These are phyloP conservation scores for Fusarium armeniacum DNA, from an alignment of 2,329 filamentous ascomycete genomes.

Conservation along the genomic window DNA sequence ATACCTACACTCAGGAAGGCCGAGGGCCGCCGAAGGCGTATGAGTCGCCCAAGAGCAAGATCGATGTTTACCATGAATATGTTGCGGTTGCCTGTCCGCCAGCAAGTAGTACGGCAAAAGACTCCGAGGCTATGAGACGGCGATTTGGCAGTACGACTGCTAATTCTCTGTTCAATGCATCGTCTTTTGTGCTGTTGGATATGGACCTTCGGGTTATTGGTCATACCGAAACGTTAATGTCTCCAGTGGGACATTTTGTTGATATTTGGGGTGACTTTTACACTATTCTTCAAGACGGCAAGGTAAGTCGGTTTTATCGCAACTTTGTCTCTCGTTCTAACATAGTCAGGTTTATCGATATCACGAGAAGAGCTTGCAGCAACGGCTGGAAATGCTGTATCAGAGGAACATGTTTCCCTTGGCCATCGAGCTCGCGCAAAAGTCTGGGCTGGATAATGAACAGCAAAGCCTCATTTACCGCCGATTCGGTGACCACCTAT, in stretches of 20 bases:
- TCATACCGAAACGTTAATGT: constrained; percentile 87
- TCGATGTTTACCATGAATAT: constrained; percentile 86
- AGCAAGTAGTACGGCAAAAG: constrained; percentile 64
- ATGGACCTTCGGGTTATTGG: constrained; percentile 91
- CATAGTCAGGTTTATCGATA: constrained; percentile 80
- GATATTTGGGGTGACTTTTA: constrained; percentile 93
- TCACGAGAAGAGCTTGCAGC: constrained; percentile 89
- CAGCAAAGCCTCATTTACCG: constrained; percentile 94
- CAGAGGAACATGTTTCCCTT: constrained; percentile 92
- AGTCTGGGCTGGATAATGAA: constrained; percentile 81
- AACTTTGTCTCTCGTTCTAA: constrained; percentile 23
- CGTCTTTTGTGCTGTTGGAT: constrained; percentile 91
- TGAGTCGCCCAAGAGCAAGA: constrained; percentile 87
- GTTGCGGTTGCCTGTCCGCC: constrained; percentile 88
- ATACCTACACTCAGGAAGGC: constrained; percentile 89
- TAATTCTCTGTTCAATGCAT: constrained; percentile 87
- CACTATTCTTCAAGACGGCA: constrained; percentile 90
- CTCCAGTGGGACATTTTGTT: constrained; percentile 84
- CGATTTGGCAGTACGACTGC: constrained; percentile 78
- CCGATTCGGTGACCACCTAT: constrained; percentile 93
- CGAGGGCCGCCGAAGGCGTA: constrained; percentile 91
- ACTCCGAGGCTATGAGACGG: constrained; percentile 73
- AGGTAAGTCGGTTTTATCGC: constrained; percentile 66
- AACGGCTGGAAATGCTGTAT: constrained; percentile 93
- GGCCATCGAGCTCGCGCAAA: constrained; percentile 93